Conservation (phyloP, 78 protist genomes). For the Cavenderia fasciculata region DNA sequence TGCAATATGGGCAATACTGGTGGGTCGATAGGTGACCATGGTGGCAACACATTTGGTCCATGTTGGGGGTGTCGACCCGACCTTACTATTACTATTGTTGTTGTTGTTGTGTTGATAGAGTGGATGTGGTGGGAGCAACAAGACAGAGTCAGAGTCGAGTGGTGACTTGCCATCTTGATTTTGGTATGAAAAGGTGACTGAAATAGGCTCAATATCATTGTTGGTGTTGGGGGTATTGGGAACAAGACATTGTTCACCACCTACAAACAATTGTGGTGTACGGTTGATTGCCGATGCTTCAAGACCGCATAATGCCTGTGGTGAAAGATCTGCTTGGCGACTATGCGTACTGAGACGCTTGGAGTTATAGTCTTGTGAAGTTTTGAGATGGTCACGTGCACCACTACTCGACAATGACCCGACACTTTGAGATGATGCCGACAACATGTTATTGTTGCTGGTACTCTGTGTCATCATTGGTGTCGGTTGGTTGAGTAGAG, state of each 20-base stretch:
- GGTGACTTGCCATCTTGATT: too few species aligned
- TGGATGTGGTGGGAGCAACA: too few species aligned
- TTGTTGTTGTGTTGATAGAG: background rate
- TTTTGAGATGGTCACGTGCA: too few species aligned
- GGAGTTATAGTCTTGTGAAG: too few species aligned
- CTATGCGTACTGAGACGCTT: too few species aligned
- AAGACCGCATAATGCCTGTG: background rate
- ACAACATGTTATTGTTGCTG: too few species aligned
- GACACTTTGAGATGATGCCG: too few species aligned
- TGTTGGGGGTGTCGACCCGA: background rate
- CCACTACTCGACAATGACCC: too few species aligned
- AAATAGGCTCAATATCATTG: background rate
- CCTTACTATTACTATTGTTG: background rate
- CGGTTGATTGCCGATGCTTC: background rate
- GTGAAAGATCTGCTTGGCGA: background rate
- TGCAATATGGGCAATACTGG: constrained; percentile 16
- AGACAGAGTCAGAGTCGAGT: constrained; percentile 16
- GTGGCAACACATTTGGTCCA: constrained; percentile 4
- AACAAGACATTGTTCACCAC: background rate
- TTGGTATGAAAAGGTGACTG: constrained; percentile 6
- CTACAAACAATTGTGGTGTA: too few species aligned
- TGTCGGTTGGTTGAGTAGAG: too few species aligned
- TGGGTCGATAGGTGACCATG: constrained; percentile 15
- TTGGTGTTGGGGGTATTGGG: background rate
- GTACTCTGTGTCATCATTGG: too few species aligned